Percentiles rank a stretch among this genome's conserved stretches.
Evolutionary conservation across 495 filamentous ascomycete genomes (phyloP).

Genomic region (Mytilinidion resinicola): DNA sequence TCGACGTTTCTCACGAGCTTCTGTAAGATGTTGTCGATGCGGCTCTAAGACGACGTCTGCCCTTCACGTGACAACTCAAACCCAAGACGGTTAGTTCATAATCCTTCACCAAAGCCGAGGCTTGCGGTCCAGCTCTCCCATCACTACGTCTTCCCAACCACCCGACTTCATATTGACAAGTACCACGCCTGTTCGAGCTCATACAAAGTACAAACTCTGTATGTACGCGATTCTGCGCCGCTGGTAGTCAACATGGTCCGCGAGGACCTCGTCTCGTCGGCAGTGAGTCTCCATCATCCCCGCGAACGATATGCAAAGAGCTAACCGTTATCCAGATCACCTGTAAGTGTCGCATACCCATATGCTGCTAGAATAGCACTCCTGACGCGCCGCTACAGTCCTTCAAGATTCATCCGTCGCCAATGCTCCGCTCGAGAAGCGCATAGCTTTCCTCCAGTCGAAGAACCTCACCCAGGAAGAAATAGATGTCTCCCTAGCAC

Average conservation of each 20-base stretch:
- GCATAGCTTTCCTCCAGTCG: conserved; percentile 85
- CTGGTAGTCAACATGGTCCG: conserved; percentile 34
- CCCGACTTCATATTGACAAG: no score
- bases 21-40: no score
- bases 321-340: conserved; percentile 46
- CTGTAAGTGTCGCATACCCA: conserved; percentile 34
- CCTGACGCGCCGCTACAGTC: conserved; percentile 47
- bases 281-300: conserved; percentile 23
- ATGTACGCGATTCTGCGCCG: background rate
- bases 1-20: no score
- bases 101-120: no score
- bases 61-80: no score
- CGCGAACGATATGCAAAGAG: background rate
- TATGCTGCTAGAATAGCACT: background rate
- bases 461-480: conserved; percentile 98
- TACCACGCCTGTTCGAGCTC: no score
- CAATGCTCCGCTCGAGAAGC: conserved; percentile 85
- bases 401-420: conserved; percentile 88
- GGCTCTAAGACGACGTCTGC: no score
- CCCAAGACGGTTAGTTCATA: no score
- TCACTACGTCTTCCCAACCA: no score
- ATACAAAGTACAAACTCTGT: background rate
- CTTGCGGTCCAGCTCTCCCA: no score
- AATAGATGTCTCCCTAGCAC: conserved; percentile 73
- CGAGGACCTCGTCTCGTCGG: conserved; percentile 39